A percentile compares a stretch with the other conserved stretches of the same genome.
These are phyloP conservation scores for Babesia ovis DNA, from an alignment of 169 alveolate species.

Conservation along the genomic window DNA sequence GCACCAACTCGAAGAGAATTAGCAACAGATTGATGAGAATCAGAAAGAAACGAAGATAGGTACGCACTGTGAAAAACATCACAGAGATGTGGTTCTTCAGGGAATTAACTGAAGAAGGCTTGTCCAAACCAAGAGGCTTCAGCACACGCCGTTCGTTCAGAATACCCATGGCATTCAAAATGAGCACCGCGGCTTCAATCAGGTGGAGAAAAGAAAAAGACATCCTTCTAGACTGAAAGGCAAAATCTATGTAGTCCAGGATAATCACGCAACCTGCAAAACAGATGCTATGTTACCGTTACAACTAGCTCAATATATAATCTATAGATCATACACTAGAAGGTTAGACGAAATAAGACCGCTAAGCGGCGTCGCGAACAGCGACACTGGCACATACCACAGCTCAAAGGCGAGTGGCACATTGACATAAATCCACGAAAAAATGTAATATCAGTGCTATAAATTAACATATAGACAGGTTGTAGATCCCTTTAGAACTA, in stretches of 20 bases:
- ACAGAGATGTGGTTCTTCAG: conserved; percentile 64
- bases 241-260: too few species aligned
- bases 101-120: conserved; percentile 38
- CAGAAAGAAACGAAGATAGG: conserved; percentile 59
- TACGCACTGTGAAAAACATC: conserved; percentile 61
- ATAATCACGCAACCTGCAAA: too few species aligned
- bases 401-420: neutral
- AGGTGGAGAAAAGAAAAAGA: conserved; percentile 55
- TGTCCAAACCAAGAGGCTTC: conserved; percentile 67
- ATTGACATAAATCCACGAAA: neutral
- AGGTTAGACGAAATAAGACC: neutral
- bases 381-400: neutral
- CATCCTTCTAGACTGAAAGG: too few species aligned
- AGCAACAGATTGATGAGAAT: conserved; percentile 44
- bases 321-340: too few species aligned
- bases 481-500: too few species aligned
- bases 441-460: neutral
- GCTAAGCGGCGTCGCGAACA: neutral
- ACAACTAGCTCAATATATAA: too few species aligned
- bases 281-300: too few species aligned
- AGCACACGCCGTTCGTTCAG: conserved; percentile 66
- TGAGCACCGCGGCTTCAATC: conserved; percentile 63
- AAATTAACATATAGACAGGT: too few species aligned
- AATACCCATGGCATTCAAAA: conserved; percentile 67
- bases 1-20: conserved; percentile 50